A percentile compares a stretch with the other conserved stretches of the same genome.
phyloP scores from a whole-genome alignment of 2,329 filamentous ascomycete species.

The Neospermospora avenae region DNA sequence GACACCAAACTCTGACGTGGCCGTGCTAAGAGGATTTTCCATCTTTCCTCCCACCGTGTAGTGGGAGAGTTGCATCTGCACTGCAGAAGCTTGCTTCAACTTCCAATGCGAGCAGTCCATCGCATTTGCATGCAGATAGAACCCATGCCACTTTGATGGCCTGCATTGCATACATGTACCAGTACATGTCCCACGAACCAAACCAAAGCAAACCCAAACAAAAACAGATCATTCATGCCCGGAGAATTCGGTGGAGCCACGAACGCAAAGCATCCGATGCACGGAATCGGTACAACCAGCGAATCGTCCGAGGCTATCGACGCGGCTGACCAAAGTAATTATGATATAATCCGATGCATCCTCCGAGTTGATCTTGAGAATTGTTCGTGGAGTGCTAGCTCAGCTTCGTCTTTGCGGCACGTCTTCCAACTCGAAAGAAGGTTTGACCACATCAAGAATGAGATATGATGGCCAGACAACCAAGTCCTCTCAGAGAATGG shows the following conservation, averaged over 20 bases:
- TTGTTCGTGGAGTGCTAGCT: not conserved
- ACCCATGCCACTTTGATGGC: constrained; percentile 19
- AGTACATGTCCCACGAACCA: constrained; percentile 3
- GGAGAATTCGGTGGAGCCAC: constrained; percentile 28
- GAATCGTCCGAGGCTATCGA: constrained; percentile 29
- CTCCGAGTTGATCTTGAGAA: not conserved
- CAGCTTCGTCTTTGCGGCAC: not conserved
- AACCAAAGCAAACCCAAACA: constrained; percentile 1
- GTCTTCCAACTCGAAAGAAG: not conserved
- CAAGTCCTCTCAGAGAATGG: not conserved
- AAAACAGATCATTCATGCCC: constrained; percentile 19
- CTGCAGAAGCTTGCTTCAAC: constrained; percentile 22
- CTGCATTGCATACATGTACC: not conserved
- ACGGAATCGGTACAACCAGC: constrained; percentile 18
- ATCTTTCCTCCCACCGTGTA: constrained; percentile 1
- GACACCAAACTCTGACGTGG: constrained; percentile 33
- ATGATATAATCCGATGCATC: constrained; percentile 1
- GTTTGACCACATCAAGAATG: not conserved
- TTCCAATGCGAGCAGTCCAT: constrained; percentile 27
- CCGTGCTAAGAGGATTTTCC: constrained; percentile 18
- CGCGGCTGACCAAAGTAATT: constrained; percentile 25
- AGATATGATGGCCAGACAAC: not conserved
- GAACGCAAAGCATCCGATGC: constrained; percentile 31
- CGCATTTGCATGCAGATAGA: constrained; percentile 22
- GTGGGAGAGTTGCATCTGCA: constrained; percentile 12